phyloP scores from a whole-genome alignment of 495 filamentous ascomycete species.

The Aspergillus indologenus region DNA sequence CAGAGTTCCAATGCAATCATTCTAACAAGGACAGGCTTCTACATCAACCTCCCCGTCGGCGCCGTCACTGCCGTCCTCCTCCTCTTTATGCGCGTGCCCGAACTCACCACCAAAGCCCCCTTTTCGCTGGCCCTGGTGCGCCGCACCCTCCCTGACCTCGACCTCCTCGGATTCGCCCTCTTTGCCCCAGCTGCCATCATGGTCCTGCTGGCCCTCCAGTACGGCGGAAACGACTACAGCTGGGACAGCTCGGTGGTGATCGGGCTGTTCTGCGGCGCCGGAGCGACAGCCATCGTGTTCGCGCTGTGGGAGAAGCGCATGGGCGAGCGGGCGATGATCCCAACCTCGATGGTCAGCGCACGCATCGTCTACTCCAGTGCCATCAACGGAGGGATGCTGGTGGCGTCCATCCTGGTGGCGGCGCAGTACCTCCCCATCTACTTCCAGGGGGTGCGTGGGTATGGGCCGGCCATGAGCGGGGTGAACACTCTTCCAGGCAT shows the following conservation, averaged over 20 bases:
- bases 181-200: slow-evolving; percentile 23
- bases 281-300: slow-evolving; percentile 20
- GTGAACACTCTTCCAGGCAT: no score
- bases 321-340: slow-evolving; percentile 31
- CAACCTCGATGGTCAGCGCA: slow-evolving; percentile 21
- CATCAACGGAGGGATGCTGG: no score
- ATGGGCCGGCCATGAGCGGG: no score
- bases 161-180: neutral
- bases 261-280: slow-evolving; percentile 32
- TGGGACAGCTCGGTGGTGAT: slow-evolving; percentile 39
- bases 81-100: slow-evolving; percentile 15
- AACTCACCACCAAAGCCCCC: neutral
- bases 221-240: slow-evolving; percentile 36
- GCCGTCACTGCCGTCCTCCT: slow-evolving; percentile 43
- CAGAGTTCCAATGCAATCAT: no score
- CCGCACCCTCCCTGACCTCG: neutral
- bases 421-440: no score
- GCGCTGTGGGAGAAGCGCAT: slow-evolving; percentile 23
- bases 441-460: no score
- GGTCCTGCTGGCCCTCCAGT: slow-evolving; percentile 42
- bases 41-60: slow-evolving; percentile 60
- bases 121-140: neutral
- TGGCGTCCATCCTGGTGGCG: no score
- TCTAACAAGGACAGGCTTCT: no score
- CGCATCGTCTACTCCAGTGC: no score